Evolutionary conservation across 176 grass and related monocot genomes (phyloP), one percentile per base, ranked within the genome.

Genomic region (Rhynchospora pubera): DNA sequence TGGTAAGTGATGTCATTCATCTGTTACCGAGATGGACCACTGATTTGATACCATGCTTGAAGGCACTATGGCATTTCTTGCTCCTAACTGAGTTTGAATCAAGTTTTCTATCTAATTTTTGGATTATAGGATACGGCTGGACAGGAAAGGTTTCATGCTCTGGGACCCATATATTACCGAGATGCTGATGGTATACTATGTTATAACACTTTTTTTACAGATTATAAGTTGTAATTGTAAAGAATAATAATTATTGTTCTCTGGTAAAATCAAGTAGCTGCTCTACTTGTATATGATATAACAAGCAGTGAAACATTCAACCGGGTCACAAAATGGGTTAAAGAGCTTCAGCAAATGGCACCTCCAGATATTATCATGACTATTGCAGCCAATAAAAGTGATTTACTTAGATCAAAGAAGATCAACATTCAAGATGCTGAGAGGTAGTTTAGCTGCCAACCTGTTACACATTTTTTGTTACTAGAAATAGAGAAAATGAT

Each of bases 311-410:
- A 92, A 79, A 90, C 90, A 57, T 96, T 96, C 84, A 14, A 85
- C 79, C 88, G 93, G 42, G 93, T 96, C 57, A 96, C 78, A 13
- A 96, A 92, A 82, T 96, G 93, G 93, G 88, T 92, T 73, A 92
- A 96, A 88, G 93, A 96, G 61, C 90, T 96, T 77, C 83, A 96
- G 62, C 90, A 92, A 80, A 96, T 92, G 93, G 90, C 93, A 74
- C 85, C 86, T 9, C 86, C 83, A 80, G 84, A 96, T 92, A 96
- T 96, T 80, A 78, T 88, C 48, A 92, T 96, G 82, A 87, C 84
- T 18, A 89, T 96, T 58, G 88, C 93, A 5, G 93, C 86, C 24
- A 96, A 96, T 79, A 96, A 92, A 92, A 88, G 88, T 78, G 93
- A 96, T 84, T 85, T 96, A 79, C 82, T 96, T 57, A 88, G 90